phyloP scores from a whole-genome alignment of 1,284 basidiomycete species.

The Cyathus olla region DNA sequence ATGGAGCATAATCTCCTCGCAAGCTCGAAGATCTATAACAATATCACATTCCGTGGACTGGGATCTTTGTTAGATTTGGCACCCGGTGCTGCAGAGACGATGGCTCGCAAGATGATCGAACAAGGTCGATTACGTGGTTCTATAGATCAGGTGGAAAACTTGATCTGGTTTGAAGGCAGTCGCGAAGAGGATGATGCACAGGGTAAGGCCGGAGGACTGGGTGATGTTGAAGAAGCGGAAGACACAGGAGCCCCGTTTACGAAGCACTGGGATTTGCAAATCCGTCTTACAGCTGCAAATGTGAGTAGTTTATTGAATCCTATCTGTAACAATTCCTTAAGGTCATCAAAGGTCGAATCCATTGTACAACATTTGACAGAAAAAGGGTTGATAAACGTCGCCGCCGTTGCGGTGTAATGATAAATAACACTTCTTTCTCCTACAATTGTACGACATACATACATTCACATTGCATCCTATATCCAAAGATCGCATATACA shows the following conservation, averaged over 20 bases:
- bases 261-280: slow-evolving; percentile 93
- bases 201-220: slow-evolving; percentile 91
- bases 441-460: too few relatives aligned
- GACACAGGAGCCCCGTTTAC: slow-evolving; percentile 91
- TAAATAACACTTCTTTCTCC: slow-evolving; percentile 7
- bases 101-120: slow-evolving; percentile 97
- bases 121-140: slow-evolving; percentile 91
- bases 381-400: slow-evolving; percentile 67
- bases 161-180: slow-evolving; percentile 91
- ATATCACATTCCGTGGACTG: slow-evolving; percentile 91
- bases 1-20: slow-evolving; percentile 99
- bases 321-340: slow-evolving; percentile 5
- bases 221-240: slow-evolving; percentile 87
- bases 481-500: too few relatives aligned
- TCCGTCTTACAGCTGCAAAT: slow-evolving; percentile 86
- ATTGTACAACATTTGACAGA: slow-evolving; percentile 84
- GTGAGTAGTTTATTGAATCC: slow-evolving; percentile 54
- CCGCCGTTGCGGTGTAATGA: slow-evolving; percentile 34
- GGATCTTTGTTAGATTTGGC: slow-evolving; percentile 88
- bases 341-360: slow-evolving; percentile 71
- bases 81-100: slow-evolving; percentile 90
- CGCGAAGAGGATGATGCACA: slow-evolving; percentile 90
- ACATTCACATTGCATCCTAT: too few relatives aligned
- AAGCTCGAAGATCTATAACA: slow-evolving; percentile 95
- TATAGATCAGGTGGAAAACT: slow-evolving; percentile 93